phyloP scores from a whole-genome alignment of 177 flowering plant genomes.

The Telopea speciosissima region DNA sequence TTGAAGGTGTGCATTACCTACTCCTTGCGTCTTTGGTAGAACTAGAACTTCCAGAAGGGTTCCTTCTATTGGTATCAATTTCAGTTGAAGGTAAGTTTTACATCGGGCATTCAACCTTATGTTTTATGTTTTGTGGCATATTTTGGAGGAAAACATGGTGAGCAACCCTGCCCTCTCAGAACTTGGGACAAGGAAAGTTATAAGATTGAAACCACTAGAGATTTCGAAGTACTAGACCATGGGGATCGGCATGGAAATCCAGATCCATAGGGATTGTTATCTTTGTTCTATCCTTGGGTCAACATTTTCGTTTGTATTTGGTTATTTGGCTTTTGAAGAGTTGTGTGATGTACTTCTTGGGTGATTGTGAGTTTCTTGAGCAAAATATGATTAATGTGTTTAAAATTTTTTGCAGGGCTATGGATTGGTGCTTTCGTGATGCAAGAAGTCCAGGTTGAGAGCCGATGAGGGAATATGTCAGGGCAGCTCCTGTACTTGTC shows the following conservation, averaged over 20 bases:
- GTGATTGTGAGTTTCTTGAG: not conserved
- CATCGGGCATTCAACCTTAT: not conserved
- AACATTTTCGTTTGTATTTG: too few relatives aligned
- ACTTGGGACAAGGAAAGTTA: not conserved
- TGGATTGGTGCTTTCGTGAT: not conserved
- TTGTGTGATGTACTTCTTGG: too few relatives aligned
- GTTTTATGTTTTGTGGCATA: not conserved
- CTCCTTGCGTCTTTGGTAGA: too few relatives aligned
- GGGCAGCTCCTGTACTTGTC: constrained; percentile 3
- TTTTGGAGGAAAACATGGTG: too few relatives aligned
- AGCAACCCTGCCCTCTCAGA: too few relatives aligned
- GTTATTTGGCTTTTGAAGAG: too few relatives aligned
- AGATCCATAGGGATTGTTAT: not conserved
- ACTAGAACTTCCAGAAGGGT: constrained; percentile 37
- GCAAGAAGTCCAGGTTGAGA: constrained; percentile 3
- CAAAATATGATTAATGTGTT: not conserved
- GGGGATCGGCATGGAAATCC: not conserved
- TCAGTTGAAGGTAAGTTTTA: constrained; percentile 40
- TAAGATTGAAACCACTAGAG: too few relatives aligned
- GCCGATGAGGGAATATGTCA: constrained; percentile 1
- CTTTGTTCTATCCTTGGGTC: not conserved
- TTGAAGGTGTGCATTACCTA: too few relatives aligned
- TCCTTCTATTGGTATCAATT: constrained; percentile 62
- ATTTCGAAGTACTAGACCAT: not conserved
- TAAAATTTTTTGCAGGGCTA: constrained; percentile 21